These are phyloP conservation scores for Candida sp. DNA, from an alignment of 1,139 yeast genomes.

Conservation along the genomic window DNA sequence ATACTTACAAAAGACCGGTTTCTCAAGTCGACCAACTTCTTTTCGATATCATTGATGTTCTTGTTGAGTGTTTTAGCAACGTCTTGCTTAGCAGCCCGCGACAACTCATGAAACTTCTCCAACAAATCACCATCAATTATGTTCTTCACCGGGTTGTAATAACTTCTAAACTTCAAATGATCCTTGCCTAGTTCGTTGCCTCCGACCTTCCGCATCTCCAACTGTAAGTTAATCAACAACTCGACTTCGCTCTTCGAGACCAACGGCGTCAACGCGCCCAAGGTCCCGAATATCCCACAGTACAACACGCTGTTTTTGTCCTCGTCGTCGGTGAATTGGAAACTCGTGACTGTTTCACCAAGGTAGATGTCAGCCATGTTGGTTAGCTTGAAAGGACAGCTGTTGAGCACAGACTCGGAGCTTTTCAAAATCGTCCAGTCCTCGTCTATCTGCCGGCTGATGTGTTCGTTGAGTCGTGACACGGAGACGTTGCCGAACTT, in stretches of 20 bases:
- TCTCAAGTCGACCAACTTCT: slow-evolving; percentile 62
- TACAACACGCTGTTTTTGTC: slow-evolving; percentile 72
- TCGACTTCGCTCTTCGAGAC: slow-evolving; percentile 64
- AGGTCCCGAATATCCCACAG: slow-evolving; percentile 79
- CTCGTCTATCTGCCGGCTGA: slow-evolving; percentile 27
- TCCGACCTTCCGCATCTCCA: slow-evolving; percentile 38
- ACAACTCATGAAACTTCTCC: slow-evolving; percentile 55
- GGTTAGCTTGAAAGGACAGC: slow-evolving; percentile 56
- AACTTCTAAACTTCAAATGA: slow-evolving; percentile 71
- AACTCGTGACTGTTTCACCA: slow-evolving; percentile 72
- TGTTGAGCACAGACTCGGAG: slow-evolving; percentile 47
- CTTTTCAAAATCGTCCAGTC: slow-evolving; percentile 35
- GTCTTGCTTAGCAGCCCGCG: slow-evolving; percentile 39
- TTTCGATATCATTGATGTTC: slow-evolving; percentile 61
- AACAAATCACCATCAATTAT: slow-evolving; percentile 90
- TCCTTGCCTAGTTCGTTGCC: slow-evolving; percentile 57
- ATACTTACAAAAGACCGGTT: slow-evolving; percentile 32
- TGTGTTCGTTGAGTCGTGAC: slow-evolving; percentile 56
- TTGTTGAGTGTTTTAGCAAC: slow-evolving; percentile 61
- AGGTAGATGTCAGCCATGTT: slow-evolving; percentile 64
- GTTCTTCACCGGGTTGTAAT: slow-evolving; percentile 75
- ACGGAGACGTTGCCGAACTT: slow-evolving; percentile 83
- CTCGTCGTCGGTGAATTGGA: slow-evolving; percentile 62
- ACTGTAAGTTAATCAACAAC: slow-evolving; percentile 61
- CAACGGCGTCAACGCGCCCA: slow-evolving; percentile 77